Base-by-base conservation (phyloP, 2,329 filamentous ascomycete genomes). In the Pseudogymnoascus sp. region DNA sequence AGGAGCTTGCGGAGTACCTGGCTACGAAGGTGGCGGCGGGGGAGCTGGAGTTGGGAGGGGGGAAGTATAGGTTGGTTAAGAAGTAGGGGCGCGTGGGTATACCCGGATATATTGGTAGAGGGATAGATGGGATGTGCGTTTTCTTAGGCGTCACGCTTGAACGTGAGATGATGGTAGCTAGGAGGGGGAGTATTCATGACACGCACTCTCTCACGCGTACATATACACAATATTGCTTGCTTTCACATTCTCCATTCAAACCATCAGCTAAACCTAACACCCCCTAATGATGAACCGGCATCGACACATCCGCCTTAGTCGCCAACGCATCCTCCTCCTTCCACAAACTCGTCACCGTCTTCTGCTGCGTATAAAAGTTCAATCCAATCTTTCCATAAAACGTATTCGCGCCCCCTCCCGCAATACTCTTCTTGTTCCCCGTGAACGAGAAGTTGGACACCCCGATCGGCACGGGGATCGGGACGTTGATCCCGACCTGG, bases 321-420 rank as follows among this genome's bases (percentile, higher is more conserved):
- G 86, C 87, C 58, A 94, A 83, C 0, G 91, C 92, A 78, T 97
- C 92, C 71, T 92, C 86, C 65, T 84, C 86, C 72, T 86, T 85
- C 94, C 94, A 99, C 74, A 95, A 78, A 68, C 91, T 88, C 61
- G 94, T 99, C 58, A 99, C 94, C 2, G 94, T 99, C 89, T 99
- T 97, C 73, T 90, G 84, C 79, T 97, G 94, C 2, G 94, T 99
- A 77, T 96, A 97, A 74, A 99, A 99, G 73, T 90, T 87, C 73
- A 99, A 77, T 23, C 93, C 94, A 0, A 92, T 91, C 76, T 90
- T 89, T 68, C 94, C 94, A 77, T 99, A 99, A 75, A 99, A 97
- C 14, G 92, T 96, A 78, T 85, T 96, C 38, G 90, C 89, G 65
- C 94, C 93, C 60, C 92, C 92, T 62, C 93, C 94, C 0, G 94